Percentiles rank a stretch among this genome's conserved stretches.
Evolutionary conservation across 805 yeast species (phyloP).

Genomic region (Blastobotrys peoriensis): DNA sequence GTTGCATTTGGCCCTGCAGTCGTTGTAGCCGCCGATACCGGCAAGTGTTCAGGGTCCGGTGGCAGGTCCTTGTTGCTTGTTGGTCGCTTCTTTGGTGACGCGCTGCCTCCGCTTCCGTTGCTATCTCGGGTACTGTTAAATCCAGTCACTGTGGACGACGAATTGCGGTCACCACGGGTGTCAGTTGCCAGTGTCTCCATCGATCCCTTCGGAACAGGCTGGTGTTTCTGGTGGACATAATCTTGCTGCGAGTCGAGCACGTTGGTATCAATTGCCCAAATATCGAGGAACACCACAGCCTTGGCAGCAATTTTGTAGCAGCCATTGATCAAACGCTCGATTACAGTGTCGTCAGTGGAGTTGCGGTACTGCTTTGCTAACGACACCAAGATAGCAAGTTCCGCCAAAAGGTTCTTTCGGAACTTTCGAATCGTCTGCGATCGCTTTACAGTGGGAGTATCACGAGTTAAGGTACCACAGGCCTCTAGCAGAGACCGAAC

Average conservation of each 20-base stretch:
- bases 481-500: constrained; percentile 32
- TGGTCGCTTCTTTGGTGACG: neutral
- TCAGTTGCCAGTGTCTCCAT: neutral
- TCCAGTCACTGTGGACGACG: neutral
- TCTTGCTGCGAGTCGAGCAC: constrained; percentile 9
- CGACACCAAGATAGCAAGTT: constrained; percentile 34
- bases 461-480: constrained; percentile 31
- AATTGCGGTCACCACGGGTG: neutral
- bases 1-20: neutral
- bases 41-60: neutral
- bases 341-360: constrained; percentile 26
- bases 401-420: constrained; percentile 34
- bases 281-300: constrained; percentile 29
- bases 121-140: neutral
- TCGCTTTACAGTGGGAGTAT: constrained; percentile 26
- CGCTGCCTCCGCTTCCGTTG: neutral
- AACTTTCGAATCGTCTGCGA: constrained; percentile 27
- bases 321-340: constrained; percentile 29
- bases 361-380: constrained; percentile 31
- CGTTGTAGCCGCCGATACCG: neutral
- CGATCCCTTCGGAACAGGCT: neutral
- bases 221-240: neutral
- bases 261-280: constrained; percentile 23
- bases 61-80: neutral
- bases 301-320: constrained; percentile 29